These are phyloP conservation scores for Skeletonema tropicum DNA, from an alignment of 108 stramenopile species.

Conservation along the genomic window DNA sequence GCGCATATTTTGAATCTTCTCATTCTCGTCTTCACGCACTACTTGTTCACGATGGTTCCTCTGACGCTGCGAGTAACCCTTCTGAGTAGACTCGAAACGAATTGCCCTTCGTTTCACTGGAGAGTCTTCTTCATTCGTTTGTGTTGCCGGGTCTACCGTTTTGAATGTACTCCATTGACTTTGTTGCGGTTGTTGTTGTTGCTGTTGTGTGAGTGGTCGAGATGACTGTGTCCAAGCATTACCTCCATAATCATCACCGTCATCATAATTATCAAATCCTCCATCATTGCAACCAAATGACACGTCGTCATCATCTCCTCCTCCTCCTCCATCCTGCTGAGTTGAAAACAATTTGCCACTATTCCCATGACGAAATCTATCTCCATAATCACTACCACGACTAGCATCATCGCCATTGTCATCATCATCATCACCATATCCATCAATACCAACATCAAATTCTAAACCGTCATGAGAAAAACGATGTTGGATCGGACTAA, in stretches of 20 bases:
- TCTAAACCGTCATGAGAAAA: no score
- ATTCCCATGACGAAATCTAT: no score
- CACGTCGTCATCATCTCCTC: neutral
- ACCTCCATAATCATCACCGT: slow-evolving; percentile 4
- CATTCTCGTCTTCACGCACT: neutral
- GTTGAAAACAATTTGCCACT: neutral
- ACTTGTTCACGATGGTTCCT: neutral
- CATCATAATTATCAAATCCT: slow-evolving; percentile 7
- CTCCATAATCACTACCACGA: no score
- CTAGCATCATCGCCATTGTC: neutral
- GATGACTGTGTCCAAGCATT: neutral
- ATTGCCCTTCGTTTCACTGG: slow-evolving; percentile 33
- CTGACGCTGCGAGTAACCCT: slow-evolving; percentile 4
- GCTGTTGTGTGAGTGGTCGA: neutral
- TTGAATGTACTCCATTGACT: slow-evolving; percentile 43
- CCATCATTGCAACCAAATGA: slow-evolving; percentile 1
- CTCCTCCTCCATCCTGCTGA: neutral
- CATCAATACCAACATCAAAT: neutral
- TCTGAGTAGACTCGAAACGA: slow-evolving; percentile 26
- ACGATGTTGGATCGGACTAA: no score
- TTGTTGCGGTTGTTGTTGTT: neutral
- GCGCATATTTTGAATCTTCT: slow-evolving; percentile 1
- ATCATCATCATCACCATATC: neutral
- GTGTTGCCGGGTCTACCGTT: slow-evolving; percentile 32
- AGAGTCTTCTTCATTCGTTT: slow-evolving; percentile 23